These are phyloP conservation scores for Arxiozyma slooffiae DNA, from an alignment of 1,139 yeast species.

Conservation along the genomic window DNA sequence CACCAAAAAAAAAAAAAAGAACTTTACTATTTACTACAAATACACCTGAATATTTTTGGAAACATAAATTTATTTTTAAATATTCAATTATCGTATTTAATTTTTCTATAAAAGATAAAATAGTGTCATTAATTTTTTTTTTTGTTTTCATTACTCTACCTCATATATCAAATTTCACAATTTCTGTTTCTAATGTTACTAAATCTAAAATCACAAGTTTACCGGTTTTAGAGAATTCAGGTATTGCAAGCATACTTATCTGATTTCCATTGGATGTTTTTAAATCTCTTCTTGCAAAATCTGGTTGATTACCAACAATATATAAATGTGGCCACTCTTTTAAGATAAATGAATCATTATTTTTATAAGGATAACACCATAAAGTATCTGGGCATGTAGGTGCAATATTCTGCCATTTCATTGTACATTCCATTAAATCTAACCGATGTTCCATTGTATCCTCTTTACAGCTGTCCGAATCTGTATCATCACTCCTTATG, in stretches of 20 bases:
- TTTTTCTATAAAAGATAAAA: background rate
- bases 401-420: constrained; percentile 76
- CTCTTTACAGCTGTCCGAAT: constrained; percentile 3
- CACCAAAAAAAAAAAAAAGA: too few species aligned
- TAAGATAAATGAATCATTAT: constrained; percentile 71
- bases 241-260: constrained; percentile 57
- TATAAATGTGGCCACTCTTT: constrained; percentile 76
- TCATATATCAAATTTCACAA: constrained; percentile 31
- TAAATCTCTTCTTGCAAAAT: constrained; percentile 34
- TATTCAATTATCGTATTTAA: background rate
- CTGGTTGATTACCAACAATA: constrained; percentile 74
- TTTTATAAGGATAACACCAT: constrained; percentile 78
- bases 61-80: too few species aligned
- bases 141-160: background rate
- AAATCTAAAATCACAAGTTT: constrained; percentile 59
- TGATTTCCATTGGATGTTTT: constrained; percentile 20
- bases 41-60: too few species aligned
- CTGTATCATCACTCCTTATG: constrained; percentile 12
- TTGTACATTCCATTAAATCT: constrained; percentile 54
- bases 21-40: too few species aligned
- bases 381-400: constrained; percentile 97
- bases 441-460: constrained; percentile 34
- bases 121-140: background rate
- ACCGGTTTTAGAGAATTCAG: constrained; percentile 58
- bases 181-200: constrained; percentile 44